Evolutionary conservation across 495 filamentous ascomycete species (phyloP), one percentile per base, ranked within the genome.

Genomic region (Cairneyella variabilis): DNA sequence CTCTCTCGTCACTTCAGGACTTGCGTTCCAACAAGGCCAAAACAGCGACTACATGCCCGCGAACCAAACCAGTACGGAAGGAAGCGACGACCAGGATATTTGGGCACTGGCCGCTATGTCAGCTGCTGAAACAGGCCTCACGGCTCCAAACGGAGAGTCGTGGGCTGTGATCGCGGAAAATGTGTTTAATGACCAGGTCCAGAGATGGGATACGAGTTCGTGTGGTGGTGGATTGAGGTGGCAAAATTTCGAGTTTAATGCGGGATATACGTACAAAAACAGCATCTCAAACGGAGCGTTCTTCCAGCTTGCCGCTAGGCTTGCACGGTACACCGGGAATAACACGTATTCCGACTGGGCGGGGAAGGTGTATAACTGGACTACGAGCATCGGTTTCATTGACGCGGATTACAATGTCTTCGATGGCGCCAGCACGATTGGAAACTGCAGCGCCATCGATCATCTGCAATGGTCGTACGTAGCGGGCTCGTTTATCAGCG

Each of bases 151-250:
- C 32, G 57, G 82, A 52, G 84, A 86, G 2, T 75, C 80, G 49
- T 93, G 89, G 87, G 71, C 92, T 5, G 82, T 83, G 2, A 76
- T 93, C 42, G 88, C 85, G 14, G 85, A 92, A 61, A 86, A 83
- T 3, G 85, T 88, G 0, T 90, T 88, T 71, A 88, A 90, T 64
- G 78, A 79, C 48, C 84, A 84, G 52, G 77, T 73, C 1, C 65
- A 67, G 0, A 77, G 12, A 88, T 88, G 82, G 84, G 92, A 63
- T 65, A 65, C 0, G 65, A 69, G 3, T 68, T 69, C 22, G 86
- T 74, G 90, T 59, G 87, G 86, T 58, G 88, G 89, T 34, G 90
- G 90, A 0, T 59, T 96, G 56, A 72, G 80, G 52, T 91, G 89
- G 89, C 89, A 93, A 73, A 85, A 90, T 45, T 86, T 77, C 63